Percentiles rank a stretch among this genome's conserved stretches.
Conservation (phyloP, 108 stramenopile species). For the Skeletonema tropicum region DNA sequence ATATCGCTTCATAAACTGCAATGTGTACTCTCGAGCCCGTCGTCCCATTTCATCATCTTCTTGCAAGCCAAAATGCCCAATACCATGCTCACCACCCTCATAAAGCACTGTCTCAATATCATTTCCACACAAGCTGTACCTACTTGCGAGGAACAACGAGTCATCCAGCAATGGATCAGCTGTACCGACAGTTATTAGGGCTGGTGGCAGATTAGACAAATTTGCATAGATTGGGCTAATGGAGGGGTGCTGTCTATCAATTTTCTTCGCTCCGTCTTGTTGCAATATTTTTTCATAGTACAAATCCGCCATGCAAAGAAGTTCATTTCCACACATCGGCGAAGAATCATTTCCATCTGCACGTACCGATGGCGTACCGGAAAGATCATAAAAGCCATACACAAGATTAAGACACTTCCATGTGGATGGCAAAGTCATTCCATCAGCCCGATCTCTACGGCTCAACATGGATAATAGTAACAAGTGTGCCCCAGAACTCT, state of each 20-base stretch:
- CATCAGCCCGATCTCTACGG: slow-evolving; percentile 20
- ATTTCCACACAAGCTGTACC: slow-evolving; percentile 20
- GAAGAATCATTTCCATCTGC: slow-evolving; percentile 31
- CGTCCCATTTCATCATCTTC: slow-evolving; percentile 34
- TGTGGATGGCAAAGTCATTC: neutral
- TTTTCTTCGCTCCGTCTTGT: neutral
- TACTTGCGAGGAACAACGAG: slow-evolving; percentile 29
- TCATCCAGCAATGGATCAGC: slow-evolving; percentile 46
- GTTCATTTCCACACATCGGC: slow-evolving; percentile 41
- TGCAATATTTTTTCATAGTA: slow-evolving; percentile 13
- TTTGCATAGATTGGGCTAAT: slow-evolving; percentile 40
- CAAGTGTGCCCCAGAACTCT: slow-evolving; percentile 52
- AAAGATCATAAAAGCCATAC: slow-evolving; percentile 42
- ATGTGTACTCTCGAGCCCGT: slow-evolving; percentile 26
- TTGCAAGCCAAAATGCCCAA: slow-evolving; percentile 46
- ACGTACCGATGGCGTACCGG: slow-evolving; percentile 32
- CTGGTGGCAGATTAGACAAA: slow-evolving; percentile 40
- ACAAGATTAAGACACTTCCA: slow-evolving; percentile 50
- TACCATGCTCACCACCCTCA: slow-evolving; percentile 38
- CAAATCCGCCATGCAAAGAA: slow-evolving; percentile 37
- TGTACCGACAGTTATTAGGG: slow-evolving; percentile 37
- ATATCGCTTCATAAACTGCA: slow-evolving; percentile 30
- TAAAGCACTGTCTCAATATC: slow-evolving; percentile 24
- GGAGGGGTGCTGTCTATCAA: slow-evolving; percentile 17
- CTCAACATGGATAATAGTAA: slow-evolving; percentile 42